Evolutionary conservation across 2,329 filamentous ascomycete genomes (phyloP).

Genomic region (Colletotrichum gigasporum): DNA sequence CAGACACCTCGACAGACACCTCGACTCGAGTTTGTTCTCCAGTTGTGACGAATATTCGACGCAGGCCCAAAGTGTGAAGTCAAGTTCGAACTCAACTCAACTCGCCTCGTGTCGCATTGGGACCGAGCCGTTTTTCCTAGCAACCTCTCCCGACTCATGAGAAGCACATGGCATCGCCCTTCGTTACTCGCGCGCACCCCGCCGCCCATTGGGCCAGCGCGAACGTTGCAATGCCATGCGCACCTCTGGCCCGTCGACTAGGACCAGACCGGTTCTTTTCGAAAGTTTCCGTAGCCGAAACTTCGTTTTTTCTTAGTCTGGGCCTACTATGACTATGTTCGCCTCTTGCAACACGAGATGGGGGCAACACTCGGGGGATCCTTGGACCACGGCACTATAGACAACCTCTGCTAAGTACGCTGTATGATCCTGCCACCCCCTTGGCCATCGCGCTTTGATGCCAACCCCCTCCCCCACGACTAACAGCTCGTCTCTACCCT

Average conservation of each 20-base stretch:
- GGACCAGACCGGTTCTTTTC: constrained; percentile 11
- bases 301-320: background rate
- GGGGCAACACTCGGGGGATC: background rate
- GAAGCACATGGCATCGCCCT: background rate
- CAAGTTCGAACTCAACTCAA: constrained; percentile 16
- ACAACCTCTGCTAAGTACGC: too few species aligned
- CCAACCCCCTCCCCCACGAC: too few species aligned
- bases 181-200: constrained; percentile 7
- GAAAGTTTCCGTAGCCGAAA: constrained; percentile 14
- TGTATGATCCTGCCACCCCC: background rate
- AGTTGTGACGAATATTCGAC: background rate
- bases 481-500: background rate
- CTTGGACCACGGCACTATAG: constrained; percentile 7
- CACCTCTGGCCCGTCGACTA: background rate
- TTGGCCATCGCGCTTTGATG: constrained; percentile 15
- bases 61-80: background rate
- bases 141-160: constrained; percentile 17
- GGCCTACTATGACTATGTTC: background rate
- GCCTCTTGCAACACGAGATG: background rate
- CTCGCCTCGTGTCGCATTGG: constrained; percentile 14
- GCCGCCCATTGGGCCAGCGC: background rate
- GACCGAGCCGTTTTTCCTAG: constrained; percentile 6
- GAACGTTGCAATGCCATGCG: background rate
- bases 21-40: background rate
- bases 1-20: too few species aligned